phyloP scores from a whole-genome alignment of 1,284 basidiomycete genomes.

The Pascua guehoae region DNA sequence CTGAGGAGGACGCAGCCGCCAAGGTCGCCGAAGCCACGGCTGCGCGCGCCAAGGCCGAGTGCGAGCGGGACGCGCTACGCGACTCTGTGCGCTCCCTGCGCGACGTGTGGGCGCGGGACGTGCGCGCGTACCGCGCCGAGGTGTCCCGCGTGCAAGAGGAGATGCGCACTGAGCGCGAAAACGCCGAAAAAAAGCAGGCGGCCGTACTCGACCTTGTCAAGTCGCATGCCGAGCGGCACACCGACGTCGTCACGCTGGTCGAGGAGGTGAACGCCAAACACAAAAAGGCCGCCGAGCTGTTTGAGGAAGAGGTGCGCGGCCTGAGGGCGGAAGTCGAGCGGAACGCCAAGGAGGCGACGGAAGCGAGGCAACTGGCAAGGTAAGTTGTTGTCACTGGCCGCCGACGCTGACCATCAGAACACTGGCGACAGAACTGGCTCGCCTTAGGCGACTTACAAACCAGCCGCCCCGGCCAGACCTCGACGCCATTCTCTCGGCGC shows the following conservation, averaged over 20 bases:
- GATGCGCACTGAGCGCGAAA: slow-evolving; percentile 31
- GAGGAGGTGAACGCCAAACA: slow-evolving; percentile 23
- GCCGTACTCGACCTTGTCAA: slow-evolving; percentile 33
- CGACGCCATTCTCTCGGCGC: neutral
- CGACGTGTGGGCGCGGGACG: slow-evolving; percentile 43
- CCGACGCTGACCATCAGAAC: neutral
- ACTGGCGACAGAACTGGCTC: neutral
- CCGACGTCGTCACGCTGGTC: slow-evolving; percentile 23
- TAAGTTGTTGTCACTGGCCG: slow-evolving; percentile 15
- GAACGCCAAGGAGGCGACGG: slow-evolving; percentile 21
- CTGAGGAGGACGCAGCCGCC: slow-evolving; percentile 32
- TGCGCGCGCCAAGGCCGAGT: slow-evolving; percentile 34
- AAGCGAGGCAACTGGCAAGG: slow-evolving; percentile 29
- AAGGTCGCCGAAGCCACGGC: slow-evolving; percentile 34
- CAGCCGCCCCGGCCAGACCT: slow-evolving; percentile 1
- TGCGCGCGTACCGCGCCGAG: slow-evolving; percentile 34
- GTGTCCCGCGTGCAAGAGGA: slow-evolving; percentile 25
- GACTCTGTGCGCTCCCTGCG: slow-evolving; percentile 40
- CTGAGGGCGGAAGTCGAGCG: slow-evolving; percentile 24
- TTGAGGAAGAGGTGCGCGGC: slow-evolving; percentile 22
- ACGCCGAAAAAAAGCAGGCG: slow-evolving; percentile 31
- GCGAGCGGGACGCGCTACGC: slow-evolving; percentile 34
- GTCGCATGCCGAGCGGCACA: slow-evolving; percentile 32
- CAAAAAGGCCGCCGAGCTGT: slow-evolving; percentile 13
- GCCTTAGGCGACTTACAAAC: neutral